phyloP scores from a whole-genome alignment of 2,329 filamentous ascomycete species.

The Fusarium nurragi region DNA sequence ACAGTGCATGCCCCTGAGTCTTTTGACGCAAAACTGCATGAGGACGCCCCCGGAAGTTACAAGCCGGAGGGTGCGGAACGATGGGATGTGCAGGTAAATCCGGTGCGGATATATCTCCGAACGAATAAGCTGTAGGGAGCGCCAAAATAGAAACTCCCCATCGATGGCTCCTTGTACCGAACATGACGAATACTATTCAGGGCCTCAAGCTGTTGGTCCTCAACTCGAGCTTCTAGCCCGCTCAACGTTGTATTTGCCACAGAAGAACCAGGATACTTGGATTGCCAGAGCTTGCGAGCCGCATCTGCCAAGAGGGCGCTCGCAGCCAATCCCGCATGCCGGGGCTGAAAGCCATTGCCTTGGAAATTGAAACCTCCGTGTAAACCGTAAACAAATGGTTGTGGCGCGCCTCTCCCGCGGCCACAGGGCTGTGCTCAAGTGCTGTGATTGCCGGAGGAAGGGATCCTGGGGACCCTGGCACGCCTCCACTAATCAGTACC shows the following conservation, averaged over 20 bases:
- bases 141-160: conserved; percentile 24
- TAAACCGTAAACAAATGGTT: not conserved
- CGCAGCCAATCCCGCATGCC: conserved; percentile 29
- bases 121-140: conserved; percentile 1
- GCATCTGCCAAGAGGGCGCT: conserved; percentile 31
- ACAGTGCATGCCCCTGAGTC: conserved; percentile 16
- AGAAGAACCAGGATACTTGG: conserved; percentile 3
- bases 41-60: conserved; percentile 18
- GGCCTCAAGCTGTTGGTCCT: not conserved
- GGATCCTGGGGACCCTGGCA: not conserved
- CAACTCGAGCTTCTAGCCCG: conserved; percentile 8
- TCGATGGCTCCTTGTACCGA: not conserved
- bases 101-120: conserved; percentile 12
- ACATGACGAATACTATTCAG: conserved; percentile 2
- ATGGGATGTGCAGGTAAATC: conserved; percentile 12
- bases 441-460: not conserved
- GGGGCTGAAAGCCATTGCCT: conserved; percentile 25
- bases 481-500: not conserved
- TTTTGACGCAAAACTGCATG: conserved; percentile 33
- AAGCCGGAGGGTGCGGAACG: conserved; percentile 7
- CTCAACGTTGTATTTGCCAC: conserved; percentile 40
- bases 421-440: conserved; percentile 6
- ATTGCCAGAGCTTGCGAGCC: conserved; percentile 31
- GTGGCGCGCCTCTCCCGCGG: conserved; percentile 31
- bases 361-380: conserved; percentile 6